Conservation (phyloP, 352 stramenopile genomes). For the Aphanomyces stellatus region DNA sequence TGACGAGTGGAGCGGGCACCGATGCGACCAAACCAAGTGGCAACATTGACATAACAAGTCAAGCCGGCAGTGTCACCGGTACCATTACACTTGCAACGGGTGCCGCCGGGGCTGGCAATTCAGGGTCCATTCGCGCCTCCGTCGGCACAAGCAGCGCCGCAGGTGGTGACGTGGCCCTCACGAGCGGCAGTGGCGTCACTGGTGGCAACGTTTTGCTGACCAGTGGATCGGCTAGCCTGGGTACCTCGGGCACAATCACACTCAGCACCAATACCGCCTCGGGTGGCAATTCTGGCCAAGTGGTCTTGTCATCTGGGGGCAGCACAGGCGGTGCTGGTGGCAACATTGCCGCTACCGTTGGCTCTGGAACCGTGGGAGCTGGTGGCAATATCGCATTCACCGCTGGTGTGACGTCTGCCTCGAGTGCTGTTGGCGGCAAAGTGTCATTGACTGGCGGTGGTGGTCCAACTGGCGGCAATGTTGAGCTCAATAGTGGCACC, state of each 20-base stretch:
- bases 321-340: constrained; percentile 6
- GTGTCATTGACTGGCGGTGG: not conserved
- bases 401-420: not conserved
- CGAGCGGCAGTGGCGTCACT: constrained; percentile 25
- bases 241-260: not conserved
- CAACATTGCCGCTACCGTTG: constrained; percentile 4
- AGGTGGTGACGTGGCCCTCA: constrained; percentile 10
- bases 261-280: not conserved
- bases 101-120: not conserved
- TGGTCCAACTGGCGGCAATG: not conserved
- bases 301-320: not conserved
- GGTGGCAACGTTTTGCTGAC: constrained; percentile 26
- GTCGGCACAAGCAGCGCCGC: not conserved
- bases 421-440: not conserved
- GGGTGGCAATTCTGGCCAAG: constrained; percentile 1
- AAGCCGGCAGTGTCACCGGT: not conserved
- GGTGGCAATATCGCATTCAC: not conserved
- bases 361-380: not conserved
- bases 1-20: constrained; percentile 1
- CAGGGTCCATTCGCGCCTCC: not conserved
- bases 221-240: not conserved
- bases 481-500: not conserved
- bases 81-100: not conserved
- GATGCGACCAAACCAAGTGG: constrained; percentile 1
- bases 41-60: constrained; percentile 2